Percentiles rank a stretch among this genome's conserved stretches.
These are phyloP conservation scores for Agrocybe pediades DNA, from an alignment of 768 basidiomycete species.

Conservation along the genomic window DNA sequence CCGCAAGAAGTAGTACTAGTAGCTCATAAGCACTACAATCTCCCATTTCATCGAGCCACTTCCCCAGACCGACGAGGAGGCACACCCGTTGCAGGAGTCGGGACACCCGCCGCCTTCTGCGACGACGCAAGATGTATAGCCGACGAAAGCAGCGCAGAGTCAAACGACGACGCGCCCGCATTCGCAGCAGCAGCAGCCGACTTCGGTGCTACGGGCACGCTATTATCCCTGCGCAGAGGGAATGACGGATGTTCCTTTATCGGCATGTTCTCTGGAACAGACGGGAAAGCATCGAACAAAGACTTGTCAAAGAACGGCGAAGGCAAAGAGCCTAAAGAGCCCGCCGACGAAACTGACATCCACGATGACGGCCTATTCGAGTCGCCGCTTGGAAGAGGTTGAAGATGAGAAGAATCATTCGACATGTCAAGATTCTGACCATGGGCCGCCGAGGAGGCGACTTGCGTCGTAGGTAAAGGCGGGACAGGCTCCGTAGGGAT, in stretches of 20 bases:
- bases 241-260: constrained; percentile 6
- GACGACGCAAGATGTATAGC: constrained; percentile 43
- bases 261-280: constrained; percentile 57
- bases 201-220: constrained; percentile 8
- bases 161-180: constrained; percentile 28
- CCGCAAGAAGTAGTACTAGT: no score
- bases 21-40: no score
- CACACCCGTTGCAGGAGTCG: constrained; percentile 7
- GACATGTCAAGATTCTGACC: constrained; percentile 11
- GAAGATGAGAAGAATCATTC: constrained; percentile 13
- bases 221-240: constrained; percentile 6
- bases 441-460: constrained; percentile 14
- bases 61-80: constrained; percentile 17
- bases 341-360: constrained; percentile 43
- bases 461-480: constrained; percentile 17
- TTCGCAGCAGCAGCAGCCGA: constrained; percentile 14
- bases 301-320: constrained; percentile 58
- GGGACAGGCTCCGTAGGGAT: constrained; percentile 17
- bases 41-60: constrained; percentile 13
- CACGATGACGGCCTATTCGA: constrained; percentile 43
- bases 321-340: constrained; percentile 39
- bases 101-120: constrained; percentile 10
- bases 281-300: constrained; percentile 73
- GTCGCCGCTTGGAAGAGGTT: constrained; percentile 10
- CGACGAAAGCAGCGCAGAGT: constrained; percentile 46